Base-by-base conservation (phyloP, 805 yeast genomes). In the Ogataea minuta region DNA sequence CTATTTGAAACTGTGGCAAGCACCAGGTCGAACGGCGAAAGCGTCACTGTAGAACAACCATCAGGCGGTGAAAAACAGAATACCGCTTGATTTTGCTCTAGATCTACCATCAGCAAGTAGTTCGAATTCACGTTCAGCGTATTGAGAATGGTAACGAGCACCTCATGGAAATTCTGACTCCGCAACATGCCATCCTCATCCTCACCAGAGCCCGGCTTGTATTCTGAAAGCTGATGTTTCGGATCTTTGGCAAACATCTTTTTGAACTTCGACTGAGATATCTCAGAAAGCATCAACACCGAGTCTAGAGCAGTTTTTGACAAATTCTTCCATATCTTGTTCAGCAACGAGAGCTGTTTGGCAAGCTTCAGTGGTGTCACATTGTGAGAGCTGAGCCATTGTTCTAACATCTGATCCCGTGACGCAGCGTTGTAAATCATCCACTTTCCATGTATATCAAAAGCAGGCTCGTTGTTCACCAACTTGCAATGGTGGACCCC, bases 1-100 rank as follows among this genome's bases (percentile, higher is more conserved):
- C 84, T 66, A 15, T 56, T 50, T 9, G 75, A 71, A 3, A 72
- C 71, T 7, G 81, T 74, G 0, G 79, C 71, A 34, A 82, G 55
- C 21, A 73, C 72, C 27, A 75, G 52, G 51, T 81, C 86, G 54
- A 70, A 76, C 0, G 85, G 84, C 0, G 84, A 79, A 6, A 82
- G 52, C 2, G 83, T 76, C 2, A 83, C 54, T 16, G 68, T 60
- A 0, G 87, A 77, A 20, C 82, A 70, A 0, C 86, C 86, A 14
- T 74, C 77, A 0, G 83, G 78, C 0, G 86, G 77, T 28, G 71
- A 68, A 56, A 82, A 79, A 8, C 68, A 49, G 16, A 66, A 63
- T 14, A 70, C 42, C 3, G 65, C 61, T 40, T 59, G 57, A 33
- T 62, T 68, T 21, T 68, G 63, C 3, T 57, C 41, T 21, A 81